Percentiles rank a stretch among this genome's conserved stretches.
phyloP scores from a whole-genome alignment of 345 rosid genomes.

The Syzygium aromaticum region DNA sequence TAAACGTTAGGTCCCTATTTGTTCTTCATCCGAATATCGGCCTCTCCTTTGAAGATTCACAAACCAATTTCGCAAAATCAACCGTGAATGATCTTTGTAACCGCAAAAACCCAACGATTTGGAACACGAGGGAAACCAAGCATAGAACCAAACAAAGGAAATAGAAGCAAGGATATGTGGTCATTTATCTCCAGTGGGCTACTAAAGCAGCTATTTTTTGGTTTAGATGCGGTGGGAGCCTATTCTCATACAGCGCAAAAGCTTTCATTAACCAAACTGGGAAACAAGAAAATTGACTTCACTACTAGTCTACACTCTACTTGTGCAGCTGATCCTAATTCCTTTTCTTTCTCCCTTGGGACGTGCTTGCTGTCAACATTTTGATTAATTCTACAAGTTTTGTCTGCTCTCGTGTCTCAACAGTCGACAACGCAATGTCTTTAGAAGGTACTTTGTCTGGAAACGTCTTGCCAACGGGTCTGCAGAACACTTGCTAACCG shows the following conservation, averaged over 20 bases:
- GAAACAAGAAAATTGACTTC: neutral
- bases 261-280: neutral
- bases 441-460: neutral
- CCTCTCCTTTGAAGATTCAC: neutral
- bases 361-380: neutral
- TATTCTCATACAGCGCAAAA: neutral
- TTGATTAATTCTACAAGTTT: neutral
- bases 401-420: neutral
- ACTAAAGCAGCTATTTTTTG: neutral
- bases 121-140: neutral
- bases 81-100: neutral
- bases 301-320: neutral
- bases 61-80: neutral
- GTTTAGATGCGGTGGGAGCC: neutral
- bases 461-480: neutral
- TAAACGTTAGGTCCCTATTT: neutral
- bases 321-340: neutral
- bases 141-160: neutral
- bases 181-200: neutral
- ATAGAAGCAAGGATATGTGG: neutral
- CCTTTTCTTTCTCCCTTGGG: neutral
- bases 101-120: neutral
- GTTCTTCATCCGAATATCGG: neutral
- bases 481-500: neutral
- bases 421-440: neutral